phyloP scores from a whole-genome alignment of 2,329 filamentous ascomycete species.

The Pestalotiopsis sp. region DNA sequence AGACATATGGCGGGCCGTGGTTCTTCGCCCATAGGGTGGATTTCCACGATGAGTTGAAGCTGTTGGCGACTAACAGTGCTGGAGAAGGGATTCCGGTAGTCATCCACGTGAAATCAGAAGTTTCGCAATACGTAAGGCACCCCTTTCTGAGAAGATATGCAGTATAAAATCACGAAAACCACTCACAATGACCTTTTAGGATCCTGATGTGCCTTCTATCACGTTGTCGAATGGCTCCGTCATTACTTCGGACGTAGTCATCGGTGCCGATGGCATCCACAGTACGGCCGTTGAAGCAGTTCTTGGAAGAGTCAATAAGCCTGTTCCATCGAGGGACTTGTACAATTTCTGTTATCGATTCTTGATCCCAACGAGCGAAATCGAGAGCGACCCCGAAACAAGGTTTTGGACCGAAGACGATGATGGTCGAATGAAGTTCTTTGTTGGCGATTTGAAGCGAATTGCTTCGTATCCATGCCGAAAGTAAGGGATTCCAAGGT shows the following conservation, averaged over 20 bases:
- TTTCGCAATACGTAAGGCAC: slow-evolving; percentile 30
- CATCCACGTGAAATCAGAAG: slow-evolving; percentile 26
- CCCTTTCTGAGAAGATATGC: too few relatives aligned
- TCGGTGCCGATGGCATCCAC: slow-evolving; percentile 49
- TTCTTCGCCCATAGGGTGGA: slow-evolving; percentile 44
- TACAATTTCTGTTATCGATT: slow-evolving; percentile 37
- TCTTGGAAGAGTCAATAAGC: slow-evolving; percentile 24
- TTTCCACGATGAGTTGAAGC: slow-evolving; percentile 38
- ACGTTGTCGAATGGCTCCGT: slow-evolving; percentile 31
- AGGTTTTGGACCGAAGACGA: slow-evolving; percentile 28
- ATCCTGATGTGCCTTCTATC: slow-evolving; percentile 80
- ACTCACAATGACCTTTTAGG: slow-evolving; percentile 28
- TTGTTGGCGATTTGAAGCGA: slow-evolving; percentile 22
- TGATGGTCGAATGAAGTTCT: slow-evolving; percentile 26
- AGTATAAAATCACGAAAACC: too few relatives aligned
- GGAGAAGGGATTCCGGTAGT: slow-evolving; percentile 26
- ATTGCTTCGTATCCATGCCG: slow-evolving; percentile 27
- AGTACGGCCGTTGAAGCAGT: slow-evolving; percentile 25
- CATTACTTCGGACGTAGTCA: slow-evolving; percentile 39
- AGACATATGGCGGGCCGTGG: slow-evolving; percentile 32
- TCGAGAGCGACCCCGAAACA: slow-evolving; percentile 32
- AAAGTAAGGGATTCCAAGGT: slow-evolving; percentile 21
- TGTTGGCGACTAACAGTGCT: slow-evolving; percentile 32
- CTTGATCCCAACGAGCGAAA: slow-evolving; percentile 33
- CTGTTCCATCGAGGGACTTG: slow-evolving; percentile 19